Percentiles rank a stretch among this genome's conserved stretches.
These are phyloP conservation scores for Melanopsichium pennsylvanicum DNA, from an alignment of 1,284 basidiomycete species.

Conservation along the genomic window DNA sequence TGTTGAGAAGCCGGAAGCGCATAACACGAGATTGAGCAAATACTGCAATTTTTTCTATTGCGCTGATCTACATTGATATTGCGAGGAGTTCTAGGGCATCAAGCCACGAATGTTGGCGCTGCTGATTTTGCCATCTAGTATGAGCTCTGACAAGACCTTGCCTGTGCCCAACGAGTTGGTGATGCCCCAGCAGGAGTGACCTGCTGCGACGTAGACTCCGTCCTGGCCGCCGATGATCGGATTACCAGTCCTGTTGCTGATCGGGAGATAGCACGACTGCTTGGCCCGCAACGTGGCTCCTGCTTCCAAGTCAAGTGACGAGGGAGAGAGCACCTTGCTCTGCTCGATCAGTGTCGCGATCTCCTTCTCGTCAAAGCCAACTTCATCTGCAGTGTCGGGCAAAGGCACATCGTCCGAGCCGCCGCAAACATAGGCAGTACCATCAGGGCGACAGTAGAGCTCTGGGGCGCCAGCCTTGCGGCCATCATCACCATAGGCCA, in stretches of 20 bases:
- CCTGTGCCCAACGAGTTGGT: constrained; percentile 69
- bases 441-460: constrained; percentile 65
- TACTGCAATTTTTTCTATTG: too few relatives aligned
- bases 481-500: constrained; percentile 62
- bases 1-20: too few relatives aligned
- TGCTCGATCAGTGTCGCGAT: constrained; percentile 68
- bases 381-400: constrained; percentile 62
- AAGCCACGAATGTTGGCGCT: constrained; percentile 70
- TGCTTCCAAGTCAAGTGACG: constrained; percentile 65
- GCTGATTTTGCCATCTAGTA: constrained; percentile 69
- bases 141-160: constrained; percentile 69
- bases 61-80: too few relatives aligned
- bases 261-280: constrained; percentile 71
- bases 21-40: too few relatives aligned
- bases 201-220: constrained; percentile 69
- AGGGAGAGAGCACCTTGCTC: constrained; percentile 68
- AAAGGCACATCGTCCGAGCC: constrained; percentile 67
- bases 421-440: constrained; percentile 66
- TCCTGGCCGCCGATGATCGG: constrained; percentile 69
- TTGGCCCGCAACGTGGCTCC: constrained; percentile 65
- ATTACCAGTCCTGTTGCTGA: constrained; percentile 68
- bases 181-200: constrained; percentile 69
- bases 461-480: constrained; percentile 45
- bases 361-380: constrained; percentile 57
- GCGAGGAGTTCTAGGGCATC: constrained; percentile 66